phyloP scores from a whole-genome alignment of 2,329 filamentous ascomycete species.

The Amauroascus niger region DNA sequence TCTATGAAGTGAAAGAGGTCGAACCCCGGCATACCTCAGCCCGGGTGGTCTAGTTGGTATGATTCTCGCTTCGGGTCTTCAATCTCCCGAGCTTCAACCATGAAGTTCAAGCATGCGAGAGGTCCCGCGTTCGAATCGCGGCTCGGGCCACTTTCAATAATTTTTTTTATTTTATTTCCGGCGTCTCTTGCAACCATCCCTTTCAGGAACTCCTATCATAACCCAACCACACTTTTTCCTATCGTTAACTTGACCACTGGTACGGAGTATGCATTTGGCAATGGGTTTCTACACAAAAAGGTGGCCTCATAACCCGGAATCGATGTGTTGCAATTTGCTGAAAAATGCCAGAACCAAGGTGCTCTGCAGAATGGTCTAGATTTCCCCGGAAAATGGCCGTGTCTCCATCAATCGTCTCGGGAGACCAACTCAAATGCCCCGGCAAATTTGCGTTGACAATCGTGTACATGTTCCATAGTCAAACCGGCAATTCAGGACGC shows the following conservation, averaged over 20 bases:
- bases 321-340: too few relatives aligned
- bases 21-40: not conserved
- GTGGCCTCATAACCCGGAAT: too few relatives aligned
- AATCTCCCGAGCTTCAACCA: constrained; percentile 12
- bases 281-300: too few relatives aligned
- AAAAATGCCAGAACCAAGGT: not conserved
- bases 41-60: constrained; percentile 17
- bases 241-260: too few relatives aligned
- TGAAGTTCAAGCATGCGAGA: constrained; percentile 14
- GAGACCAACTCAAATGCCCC: not conserved
- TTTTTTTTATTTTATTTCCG: not conserved
- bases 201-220: too few relatives aligned
- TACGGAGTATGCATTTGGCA: too few relatives aligned
- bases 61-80: constrained; percentile 15
- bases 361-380: not conserved
- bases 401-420: not conserved
- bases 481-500: not conserved
- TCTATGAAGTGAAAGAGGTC: not conserved
- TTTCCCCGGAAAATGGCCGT: not conserved
- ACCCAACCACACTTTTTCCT: too few relatives aligned
- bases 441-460: not conserved
- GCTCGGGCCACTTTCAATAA: not conserved
- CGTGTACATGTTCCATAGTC: not conserved
- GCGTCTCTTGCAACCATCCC: too few relatives aligned
- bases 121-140: constrained; percentile 16